A percentile compares a stretch with the other conserved stretches of the same genome.
Evolutionary conservation across 495 filamentous ascomycete species (phyloP).

Genomic region (Podospora pseudocomata): DNA sequence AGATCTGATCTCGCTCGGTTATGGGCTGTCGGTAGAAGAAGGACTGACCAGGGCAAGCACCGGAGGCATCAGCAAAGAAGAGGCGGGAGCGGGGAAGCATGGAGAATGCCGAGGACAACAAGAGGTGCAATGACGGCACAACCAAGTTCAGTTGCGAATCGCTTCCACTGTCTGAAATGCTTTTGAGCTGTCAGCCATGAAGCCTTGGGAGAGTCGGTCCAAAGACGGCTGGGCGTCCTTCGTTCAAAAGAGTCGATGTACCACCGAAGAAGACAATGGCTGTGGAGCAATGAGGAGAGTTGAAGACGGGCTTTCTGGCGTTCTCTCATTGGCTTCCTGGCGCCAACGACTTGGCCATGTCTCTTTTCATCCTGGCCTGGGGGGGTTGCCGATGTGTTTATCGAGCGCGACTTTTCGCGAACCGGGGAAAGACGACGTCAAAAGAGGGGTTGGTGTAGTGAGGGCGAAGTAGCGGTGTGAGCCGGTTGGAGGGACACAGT

Average conservation of each 20-base stretch:
- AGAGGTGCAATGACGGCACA: slow-evolving; percentile 15
- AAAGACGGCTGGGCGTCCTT: not conserved
- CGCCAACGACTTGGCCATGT: not conserved
- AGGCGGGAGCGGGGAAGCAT: slow-evolving; percentile 16
- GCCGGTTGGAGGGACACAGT: slow-evolving; percentile 26
- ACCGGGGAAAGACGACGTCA: not conserved
- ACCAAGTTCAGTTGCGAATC: slow-evolving; percentile 12
- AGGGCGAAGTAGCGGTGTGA: slow-evolving; percentile 37
- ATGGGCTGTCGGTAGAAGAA: not conserved
- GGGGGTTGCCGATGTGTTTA: slow-evolving; percentile 16
- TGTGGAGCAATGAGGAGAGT: slow-evolving; percentile 21
- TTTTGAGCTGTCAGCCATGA: not conserved
- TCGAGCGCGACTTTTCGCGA: slow-evolving; percentile 18
- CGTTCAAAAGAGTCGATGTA: not conserved
- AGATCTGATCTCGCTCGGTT: not conserved
- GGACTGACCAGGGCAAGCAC: not conserved
- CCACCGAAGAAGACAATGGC: not conserved
- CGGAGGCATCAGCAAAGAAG: slow-evolving; percentile 5
- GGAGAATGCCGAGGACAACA: slow-evolving; percentile 16
- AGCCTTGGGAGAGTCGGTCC: not conserved
- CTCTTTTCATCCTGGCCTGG: slow-evolving; percentile 2
- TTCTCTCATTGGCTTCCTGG: slow-evolving; percentile 20
- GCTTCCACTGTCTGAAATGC: not conserved
- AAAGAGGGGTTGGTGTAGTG: slow-evolving; percentile 28
- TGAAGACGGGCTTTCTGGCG: slow-evolving; percentile 13